Evolutionary conservation across 2,329 filamentous ascomycete genomes (phyloP).

Genomic region (Amesomyces nigricolor): DNA sequence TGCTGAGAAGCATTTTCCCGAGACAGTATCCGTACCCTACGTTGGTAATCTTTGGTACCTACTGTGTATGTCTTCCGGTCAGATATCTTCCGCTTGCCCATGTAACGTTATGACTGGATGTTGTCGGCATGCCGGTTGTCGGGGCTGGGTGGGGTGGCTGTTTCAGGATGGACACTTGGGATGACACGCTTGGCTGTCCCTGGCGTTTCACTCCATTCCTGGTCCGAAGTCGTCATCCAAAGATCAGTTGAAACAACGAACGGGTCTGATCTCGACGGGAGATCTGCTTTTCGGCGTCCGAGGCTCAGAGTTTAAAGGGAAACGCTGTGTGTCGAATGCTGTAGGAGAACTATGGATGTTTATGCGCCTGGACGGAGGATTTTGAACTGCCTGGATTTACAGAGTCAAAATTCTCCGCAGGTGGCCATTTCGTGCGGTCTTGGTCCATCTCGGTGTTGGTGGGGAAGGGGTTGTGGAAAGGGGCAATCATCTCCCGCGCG

Average conservation of each 20-base stretch:
- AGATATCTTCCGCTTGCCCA: background rate
- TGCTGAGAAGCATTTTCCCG: no score
- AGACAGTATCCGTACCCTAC: no score
- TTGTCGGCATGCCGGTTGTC: background rate
- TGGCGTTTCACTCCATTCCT: background rate
- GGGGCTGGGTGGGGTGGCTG: constrained; percentile 2
- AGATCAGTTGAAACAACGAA: constrained; percentile 7
- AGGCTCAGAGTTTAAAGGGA: background rate
- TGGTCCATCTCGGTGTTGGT: background rate
- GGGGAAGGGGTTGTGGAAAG: background rate
- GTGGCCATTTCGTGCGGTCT: background rate
- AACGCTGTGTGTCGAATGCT: background rate
- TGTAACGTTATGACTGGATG: background rate
- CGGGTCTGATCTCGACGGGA: constrained; percentile 2
- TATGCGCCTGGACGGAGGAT: background rate
- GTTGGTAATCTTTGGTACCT: no score
- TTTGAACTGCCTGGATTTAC: background rate
- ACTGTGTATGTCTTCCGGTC: no score
- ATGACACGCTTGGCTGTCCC: background rate
- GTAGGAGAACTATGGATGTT: background rate
- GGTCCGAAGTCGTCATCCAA: background rate
- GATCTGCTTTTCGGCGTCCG: background rate
- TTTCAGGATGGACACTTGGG: constrained; percentile 8
- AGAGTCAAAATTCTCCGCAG: background rate
- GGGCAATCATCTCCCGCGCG: background rate